Evolutionary conservation across 192 early-diverging fungal genomes (phyloP), one percentile per base, ranked within the genome.

Genomic region (Obelidium mucronatum): DNA sequence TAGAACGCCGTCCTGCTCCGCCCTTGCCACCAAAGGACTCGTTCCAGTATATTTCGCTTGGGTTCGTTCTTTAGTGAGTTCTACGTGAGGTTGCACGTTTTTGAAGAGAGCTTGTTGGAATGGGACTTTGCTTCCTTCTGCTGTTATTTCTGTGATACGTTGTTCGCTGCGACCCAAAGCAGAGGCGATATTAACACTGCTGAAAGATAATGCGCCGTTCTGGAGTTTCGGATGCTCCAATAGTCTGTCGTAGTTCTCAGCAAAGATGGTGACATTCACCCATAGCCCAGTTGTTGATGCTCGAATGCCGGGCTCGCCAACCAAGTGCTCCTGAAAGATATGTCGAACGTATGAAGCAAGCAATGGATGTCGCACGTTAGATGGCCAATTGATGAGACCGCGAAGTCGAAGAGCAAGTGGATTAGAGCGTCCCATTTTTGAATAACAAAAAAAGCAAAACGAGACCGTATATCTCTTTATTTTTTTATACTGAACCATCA

Each of bases 271-370:
- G 51, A 84, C 76, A 75, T 88, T 88, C 74, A 84, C 67, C 84
- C 84, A 88, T 33, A 88, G 81, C 31, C 82, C 84, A 8, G 74
- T 74, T 1, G 87, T 88, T 11, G 83, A 85, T 15, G 87, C 73
- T 17, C 87, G 80, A 51, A 88, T 85, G 53, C 81, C 80, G n/a
- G 84, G 84, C 33, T 62, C 74, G 11, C 62, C 78, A n/a, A 81
- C 74, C 51, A 84, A 26, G 40, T 44, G 54, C 39, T 80, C 59
- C 65, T 88, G 87, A 78, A 88, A 88, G 24, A 86, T 70, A 72
- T 88, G 87, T 28, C 77, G 70, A 40, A 88, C 62, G 83, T 88
- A 88, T 19, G 63, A 24, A 17, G 74, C 24, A 26, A 88, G 71
- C 51, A 81, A 39, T 30, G 81, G 83, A 64, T 88, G 82, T 37